A percentile compares a stretch with the other conserved stretches of the same genome.
These are phyloP conservation scores for Sutorius australiensis DNA, from an alignment of 768 basidiomycete species.

Conservation along the genomic window DNA sequence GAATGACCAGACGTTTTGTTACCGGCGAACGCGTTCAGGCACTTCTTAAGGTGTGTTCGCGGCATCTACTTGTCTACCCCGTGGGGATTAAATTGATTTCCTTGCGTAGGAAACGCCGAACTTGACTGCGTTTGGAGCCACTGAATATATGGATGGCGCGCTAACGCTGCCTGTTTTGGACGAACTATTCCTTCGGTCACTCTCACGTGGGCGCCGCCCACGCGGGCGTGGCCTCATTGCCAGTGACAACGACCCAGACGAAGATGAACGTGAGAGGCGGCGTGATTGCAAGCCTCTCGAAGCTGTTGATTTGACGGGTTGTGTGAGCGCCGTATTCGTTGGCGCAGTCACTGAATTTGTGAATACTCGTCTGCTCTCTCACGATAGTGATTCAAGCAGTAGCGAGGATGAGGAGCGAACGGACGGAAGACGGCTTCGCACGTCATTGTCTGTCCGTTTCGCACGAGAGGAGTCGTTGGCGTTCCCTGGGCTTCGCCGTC, in stretches of 20 bases:
- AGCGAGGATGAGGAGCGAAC: conserved; percentile 38
- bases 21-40: conserved; percentile 82
- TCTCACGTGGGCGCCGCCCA: conserved; percentile 64
- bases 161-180: conserved; percentile 80
- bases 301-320: conserved; percentile 92
- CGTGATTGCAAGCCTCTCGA: conserved; percentile 74
- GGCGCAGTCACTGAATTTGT: conserved; percentile 84
- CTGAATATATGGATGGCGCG: conserved; percentile 97
- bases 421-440: conserved; percentile 33
- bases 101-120: conserved; percentile 78
- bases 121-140: conserved; percentile 84
- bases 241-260: conserved; percentile 60
- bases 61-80: conserved; percentile 2
- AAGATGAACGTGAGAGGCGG: conserved; percentile 72
- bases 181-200: conserved; percentile 80
- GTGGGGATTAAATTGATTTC: neutral
- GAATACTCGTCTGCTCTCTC: conserved; percentile 50
- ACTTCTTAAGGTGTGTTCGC: conserved; percentile 61
- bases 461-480: conserved; percentile 47
- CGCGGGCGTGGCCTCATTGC: conserved; percentile 55
- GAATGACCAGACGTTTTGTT: conserved; percentile 86
- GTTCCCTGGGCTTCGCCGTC: conserved; percentile 70
- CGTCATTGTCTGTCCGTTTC: conserved; percentile 30
- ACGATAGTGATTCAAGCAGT: conserved; percentile 41
- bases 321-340: conserved; percentile 88